phyloP scores from a whole-genome alignment of 495 filamentous ascomycete genomes.

The Lasiosphaeria miniovina region DNA sequence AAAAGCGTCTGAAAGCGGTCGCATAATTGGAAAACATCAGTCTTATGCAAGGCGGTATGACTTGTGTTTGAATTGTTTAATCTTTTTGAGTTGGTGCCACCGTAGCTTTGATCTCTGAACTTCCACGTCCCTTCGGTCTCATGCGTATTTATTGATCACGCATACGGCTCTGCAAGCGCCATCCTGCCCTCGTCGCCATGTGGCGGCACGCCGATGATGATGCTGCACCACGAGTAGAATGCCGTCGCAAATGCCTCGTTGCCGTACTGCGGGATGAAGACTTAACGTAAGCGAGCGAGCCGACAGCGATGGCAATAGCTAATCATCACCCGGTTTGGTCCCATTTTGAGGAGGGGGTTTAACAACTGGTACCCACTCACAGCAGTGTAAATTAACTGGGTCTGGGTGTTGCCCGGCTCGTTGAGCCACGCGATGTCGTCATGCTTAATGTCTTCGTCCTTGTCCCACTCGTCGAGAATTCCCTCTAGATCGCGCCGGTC shows the following conservation, averaged over 20 bases:
- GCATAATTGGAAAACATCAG: too few species aligned
- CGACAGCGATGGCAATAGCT: background rate
- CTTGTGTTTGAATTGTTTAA: too few species aligned
- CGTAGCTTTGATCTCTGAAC: background rate
- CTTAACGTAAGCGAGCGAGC: background rate
- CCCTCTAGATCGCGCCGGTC: background rate
- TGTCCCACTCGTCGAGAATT: background rate
- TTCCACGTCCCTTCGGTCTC: background rate
- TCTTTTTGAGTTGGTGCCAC: too few species aligned
- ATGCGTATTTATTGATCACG: background rate
- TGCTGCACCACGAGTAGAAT: background rate
- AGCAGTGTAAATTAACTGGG: background rate
- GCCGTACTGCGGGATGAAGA: background rate
- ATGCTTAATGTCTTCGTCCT: background rate
- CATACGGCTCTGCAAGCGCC: background rate
- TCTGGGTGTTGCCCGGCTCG: background rate
- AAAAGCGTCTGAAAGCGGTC: too few species aligned
- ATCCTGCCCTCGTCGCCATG: background rate
- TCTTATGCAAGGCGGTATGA: too few species aligned
- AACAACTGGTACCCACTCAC: background rate
- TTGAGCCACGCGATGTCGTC: background rate
- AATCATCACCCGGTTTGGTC: background rate
- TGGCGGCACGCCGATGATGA: background rate
- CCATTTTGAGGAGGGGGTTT: background rate
- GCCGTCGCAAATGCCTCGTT: background rate